phyloP scores from a whole-genome alignment of 1,139 yeast species.

The Candida neerlandica region DNA sequence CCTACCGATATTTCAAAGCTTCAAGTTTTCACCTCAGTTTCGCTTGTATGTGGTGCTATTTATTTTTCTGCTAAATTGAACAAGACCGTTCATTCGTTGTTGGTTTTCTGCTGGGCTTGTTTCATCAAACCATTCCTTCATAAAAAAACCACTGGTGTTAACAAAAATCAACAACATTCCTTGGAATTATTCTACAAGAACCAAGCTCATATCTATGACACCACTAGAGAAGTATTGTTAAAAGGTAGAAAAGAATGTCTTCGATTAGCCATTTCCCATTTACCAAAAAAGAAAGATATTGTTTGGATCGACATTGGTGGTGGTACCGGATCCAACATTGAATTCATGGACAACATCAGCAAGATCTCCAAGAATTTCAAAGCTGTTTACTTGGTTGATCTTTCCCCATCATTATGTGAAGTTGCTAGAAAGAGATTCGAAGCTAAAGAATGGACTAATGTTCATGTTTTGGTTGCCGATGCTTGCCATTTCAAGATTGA shows the following conservation, averaged over 20 bases:
- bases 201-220: conserved; percentile 76
- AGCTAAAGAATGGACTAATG: conserved; percentile 57
- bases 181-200: conserved; percentile 72
- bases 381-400: conserved; percentile 71
- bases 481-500: conserved; percentile 69
- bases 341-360: conserved; percentile 63
- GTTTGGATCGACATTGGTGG: conserved; percentile 89
- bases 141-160: conserved; percentile 17
- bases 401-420: conserved; percentile 74
- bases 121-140: conserved; percentile 68
- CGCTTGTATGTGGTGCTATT: conserved; percentile 20
- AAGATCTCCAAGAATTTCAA: conserved; percentile 56
- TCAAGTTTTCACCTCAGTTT: conserved; percentile 19
- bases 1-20: conserved; percentile 18
- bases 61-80: conserved; percentile 23
- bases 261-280: conserved; percentile 59
- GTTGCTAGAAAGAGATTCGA: conserved; percentile 65
- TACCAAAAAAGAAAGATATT: conserved; percentile 44
- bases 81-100: conserved; percentile 31
- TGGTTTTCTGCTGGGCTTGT: conserved; percentile 55
- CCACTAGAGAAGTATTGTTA: conserved; percentile 63
- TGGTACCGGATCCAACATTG: conserved; percentile 83
- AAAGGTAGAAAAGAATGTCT: conserved; percentile 74
- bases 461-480: conserved; percentile 71
- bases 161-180: conserved; percentile 54